A percentile compares a stretch with the other conserved stretches of the same genome.
Conservation (phyloP, 306 rosid species). For the Alnus glutinosa region DNA sequence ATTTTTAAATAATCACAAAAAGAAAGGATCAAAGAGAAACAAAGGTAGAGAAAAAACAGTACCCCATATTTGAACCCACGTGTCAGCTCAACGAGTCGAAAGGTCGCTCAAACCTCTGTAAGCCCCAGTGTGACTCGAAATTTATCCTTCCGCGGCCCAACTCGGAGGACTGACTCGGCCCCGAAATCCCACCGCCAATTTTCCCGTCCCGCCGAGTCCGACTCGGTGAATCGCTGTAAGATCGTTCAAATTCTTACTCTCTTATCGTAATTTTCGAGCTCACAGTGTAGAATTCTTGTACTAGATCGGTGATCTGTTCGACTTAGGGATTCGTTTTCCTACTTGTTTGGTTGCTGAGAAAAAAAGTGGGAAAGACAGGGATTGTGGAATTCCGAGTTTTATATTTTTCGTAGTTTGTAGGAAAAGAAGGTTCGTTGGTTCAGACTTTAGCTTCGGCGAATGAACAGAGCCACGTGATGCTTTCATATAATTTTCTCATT, state of each 20-base stretch:
- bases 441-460: background rate
- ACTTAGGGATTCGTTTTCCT: slow-evolving; percentile 16
- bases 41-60: slow-evolving; percentile 8
- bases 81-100: slow-evolving; percentile 28
- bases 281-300: slow-evolving; percentile 3
- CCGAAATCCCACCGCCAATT: slow-evolving; percentile 27
- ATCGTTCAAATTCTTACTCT: slow-evolving; percentile 8
- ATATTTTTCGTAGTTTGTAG: background rate
- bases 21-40: background rate
- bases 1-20: background rate
- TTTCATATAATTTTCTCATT: background rate
- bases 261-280: background rate
- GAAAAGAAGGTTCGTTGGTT: background rate
- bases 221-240: slow-evolving; percentile 36
- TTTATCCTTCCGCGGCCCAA: slow-evolving; percentile 24
- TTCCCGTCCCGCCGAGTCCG: slow-evolving; percentile 17
- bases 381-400: background rate
- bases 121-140: slow-evolving; percentile 31
- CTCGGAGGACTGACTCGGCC: slow-evolving; percentile 24
- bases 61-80: slow-evolving; percentile 28
- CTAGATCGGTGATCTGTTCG: background rate
- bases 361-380: background rate
- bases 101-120: slow-evolving; percentile 28
- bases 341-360: background rate
- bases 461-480: background rate